Evolutionary conservation across 257 asterid species (phyloP), one percentile per base, ranked within the genome.

Genomic region (Solanum arcanum): DNA sequence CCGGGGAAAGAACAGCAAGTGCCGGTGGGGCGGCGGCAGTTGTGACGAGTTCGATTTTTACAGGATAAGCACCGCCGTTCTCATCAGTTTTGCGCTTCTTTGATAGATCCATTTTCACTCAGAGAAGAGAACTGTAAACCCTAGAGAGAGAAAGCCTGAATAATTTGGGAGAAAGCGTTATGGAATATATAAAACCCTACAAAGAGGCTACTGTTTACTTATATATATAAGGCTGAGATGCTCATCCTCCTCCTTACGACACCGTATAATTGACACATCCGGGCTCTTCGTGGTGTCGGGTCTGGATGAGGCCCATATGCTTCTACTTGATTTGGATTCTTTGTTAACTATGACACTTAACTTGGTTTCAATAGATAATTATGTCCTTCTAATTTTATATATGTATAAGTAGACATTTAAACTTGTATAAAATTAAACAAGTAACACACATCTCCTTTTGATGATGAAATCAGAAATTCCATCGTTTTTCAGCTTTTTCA

Each of bases 21-120:
- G 90, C 77, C 66, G 90, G 84, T 9, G 93, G 88, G 1, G 86
- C 89, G 73, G 83, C 90, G 75, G 92, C 86, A 13, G 90, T 37
- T 73, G 81, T 68, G 74, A 87, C 62, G 60, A 89, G 88, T 46
- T 93, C 94, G 2, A 86, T 59, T 41, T 92, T 35, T 12, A 90
- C 46, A 39, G 94, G 60, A 85, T 94, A 95, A 6, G 90, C 90
- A 59, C 89, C 91, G 85, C 99, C 99, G 90, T 95, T 94, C 82
- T 94, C 98, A 86, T 96, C 99, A 83, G 98, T 91, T 88, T 94
- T 96, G 83, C 99, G 98, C 44, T 96, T 96, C 93, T 96, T 96
- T 37, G 93, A 68, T 39, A 94, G 96, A 94, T 96, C 99, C 98
- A 96, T 94, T 11, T 15, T 39, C 69, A 29, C 18, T 66, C 18